Percentiles rank a stretch among this genome's conserved stretches.
Evolutionary conservation across 768 basidiomycete genomes (phyloP).

Genomic region (Tricholoma saponaceum): DNA sequence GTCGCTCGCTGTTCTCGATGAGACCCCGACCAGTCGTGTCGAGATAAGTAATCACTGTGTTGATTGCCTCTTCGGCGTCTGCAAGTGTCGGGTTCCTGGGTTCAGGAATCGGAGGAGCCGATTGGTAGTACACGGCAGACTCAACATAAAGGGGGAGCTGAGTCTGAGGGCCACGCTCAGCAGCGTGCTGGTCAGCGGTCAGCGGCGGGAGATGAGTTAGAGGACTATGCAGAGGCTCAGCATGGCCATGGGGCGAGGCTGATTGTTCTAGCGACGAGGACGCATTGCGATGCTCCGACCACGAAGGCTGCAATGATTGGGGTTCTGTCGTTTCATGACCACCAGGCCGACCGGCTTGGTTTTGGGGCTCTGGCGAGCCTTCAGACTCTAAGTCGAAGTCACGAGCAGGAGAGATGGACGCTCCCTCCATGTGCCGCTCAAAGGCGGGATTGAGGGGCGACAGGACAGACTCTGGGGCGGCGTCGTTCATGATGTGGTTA

Average conservation of each 20-base stretch:
- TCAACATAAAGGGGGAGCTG: slow-evolving; percentile 17
- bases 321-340: slow-evolving; percentile 6
- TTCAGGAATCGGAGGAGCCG: slow-evolving; percentile 26
- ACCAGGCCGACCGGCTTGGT: background rate
- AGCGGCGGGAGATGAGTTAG: slow-evolving; percentile 3
- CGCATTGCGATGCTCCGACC: slow-evolving; percentile 16
- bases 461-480: slow-evolving; percentile 13
- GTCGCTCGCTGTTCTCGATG: slow-evolving; percentile 30
- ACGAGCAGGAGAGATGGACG: slow-evolving; percentile 15
- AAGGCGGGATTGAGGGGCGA: slow-evolving; percentile 40
- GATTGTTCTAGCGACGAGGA: slow-evolving; percentile 8
- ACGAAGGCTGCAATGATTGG: slow-evolving; percentile 19
- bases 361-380: slow-evolving; percentile 32
- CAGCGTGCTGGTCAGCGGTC: background rate
- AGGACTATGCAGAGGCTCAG: background rate
- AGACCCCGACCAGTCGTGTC: slow-evolving; percentile 31
- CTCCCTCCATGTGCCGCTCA: slow-evolving; percentile 25
- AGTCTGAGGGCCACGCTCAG: background rate
- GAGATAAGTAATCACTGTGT: slow-evolving; percentile 50
- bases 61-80: slow-evolving; percentile 52
- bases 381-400: slow-evolving; percentile 24
- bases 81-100: slow-evolving; percentile 33
- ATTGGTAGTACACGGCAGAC: slow-evolving; percentile 26
- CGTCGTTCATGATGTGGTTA: slow-evolving; percentile 13
- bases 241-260: slow-evolving; percentile 6